These are phyloP conservation scores for Halophytophthora batemanensis DNA, from an alignment of 352 stramenopile genomes.

Conservation along the genomic window DNA sequence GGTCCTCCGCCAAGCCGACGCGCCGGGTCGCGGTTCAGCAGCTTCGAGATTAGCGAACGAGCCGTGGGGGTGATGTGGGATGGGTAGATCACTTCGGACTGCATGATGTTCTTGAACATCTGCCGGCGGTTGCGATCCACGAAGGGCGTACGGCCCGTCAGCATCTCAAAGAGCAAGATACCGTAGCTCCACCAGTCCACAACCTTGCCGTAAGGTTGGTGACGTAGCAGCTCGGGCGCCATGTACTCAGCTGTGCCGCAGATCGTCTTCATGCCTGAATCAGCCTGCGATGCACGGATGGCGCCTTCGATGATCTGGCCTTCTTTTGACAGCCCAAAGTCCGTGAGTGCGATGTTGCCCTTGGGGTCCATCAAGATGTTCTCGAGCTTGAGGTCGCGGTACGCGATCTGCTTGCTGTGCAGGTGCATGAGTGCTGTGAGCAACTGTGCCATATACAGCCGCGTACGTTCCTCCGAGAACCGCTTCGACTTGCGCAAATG, in stretches of 20 bases:
- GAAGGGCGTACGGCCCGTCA: slow-evolving; percentile 84
- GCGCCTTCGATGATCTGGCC: slow-evolving; percentile 77
- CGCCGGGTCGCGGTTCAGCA: slow-evolving; percentile 93
- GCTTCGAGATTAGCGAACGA: slow-evolving; percentile 77
- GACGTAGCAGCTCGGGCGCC: slow-evolving; percentile 77
- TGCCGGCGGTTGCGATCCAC: slow-evolving; percentile 85
- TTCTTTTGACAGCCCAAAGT: slow-evolving; percentile 89
- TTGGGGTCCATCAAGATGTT: slow-evolving; percentile 90
- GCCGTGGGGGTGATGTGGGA: slow-evolving; percentile 79
- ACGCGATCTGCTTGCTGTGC: slow-evolving; percentile 88
- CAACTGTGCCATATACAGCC: slow-evolving; percentile 86
- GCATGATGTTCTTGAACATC: slow-evolving; percentile 92
- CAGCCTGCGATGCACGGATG: slow-evolving; percentile 75
- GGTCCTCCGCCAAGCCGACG: slow-evolving; percentile 89
- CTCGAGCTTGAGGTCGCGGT: slow-evolving; percentile 88
- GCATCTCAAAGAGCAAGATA: slow-evolving; percentile 88
- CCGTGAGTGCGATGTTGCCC: slow-evolving; percentile 84
- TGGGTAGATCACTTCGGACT: slow-evolving; percentile 85
- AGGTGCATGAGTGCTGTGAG: slow-evolving; percentile 87
- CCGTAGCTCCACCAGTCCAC: slow-evolving; percentile 91
- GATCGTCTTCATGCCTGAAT: slow-evolving; percentile 87
- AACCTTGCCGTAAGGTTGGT: slow-evolving; percentile 87
- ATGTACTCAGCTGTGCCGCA: slow-evolving; percentile 89
- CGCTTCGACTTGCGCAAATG: slow-evolving; percentile 86
- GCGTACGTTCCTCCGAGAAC: slow-evolving; percentile 80